Base-by-base conservation (phyloP, 75 land plant genomes). In the Pinus tabuliformis region DNA sequence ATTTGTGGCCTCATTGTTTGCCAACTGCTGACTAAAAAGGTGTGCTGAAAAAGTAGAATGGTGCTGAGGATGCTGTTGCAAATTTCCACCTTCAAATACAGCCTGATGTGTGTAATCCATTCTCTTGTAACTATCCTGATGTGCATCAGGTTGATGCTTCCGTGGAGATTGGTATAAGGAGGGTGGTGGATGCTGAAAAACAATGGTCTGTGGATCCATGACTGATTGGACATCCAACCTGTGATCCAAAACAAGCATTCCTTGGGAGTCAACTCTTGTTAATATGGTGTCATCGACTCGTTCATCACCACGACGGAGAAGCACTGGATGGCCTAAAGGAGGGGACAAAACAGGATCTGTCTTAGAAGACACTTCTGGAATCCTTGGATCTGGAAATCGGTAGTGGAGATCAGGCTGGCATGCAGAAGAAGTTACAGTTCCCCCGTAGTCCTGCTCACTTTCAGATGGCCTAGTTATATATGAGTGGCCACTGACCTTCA, bases 221-320 rank as follows among this genome's bases (percentile, higher is more conserved):
- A 52, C 22, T 45, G 73, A 9, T 52, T 42, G 73, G 26, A 22
- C 73, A 71, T 49, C 28, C 22, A n/a, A 71, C 24, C 26, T 71
- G 26, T 3, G 54, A 71, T 71, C 73, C 56, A 71, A 45, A 21
- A 39, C 21, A 71, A 14, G 60, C 73, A 49, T 83, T 15, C 75
- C 84, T 49, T 83, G 78, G 59, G 79, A 82, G 22, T 62, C 86
- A 20, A 83, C 84, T 14, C 52, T 58, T 6, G 78, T 75, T 65
- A 83, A 49, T 68, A 57, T 66, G 28, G 62, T 66, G 14, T 82
- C 85, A 28, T 56, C 26, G 14, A 82, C 66, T 42, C 68, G 76
- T 49, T 42, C 17, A 71, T 71, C 52, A 21, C 12, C 22, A 12
- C 52, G 26, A n/a, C 42, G 26, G 13, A 21, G 52, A 39, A 45